These are phyloP conservation scores for Penicillium crustosum DNA, from an alignment of 2,329 filamentous ascomycete species.

Conservation along the genomic window DNA sequence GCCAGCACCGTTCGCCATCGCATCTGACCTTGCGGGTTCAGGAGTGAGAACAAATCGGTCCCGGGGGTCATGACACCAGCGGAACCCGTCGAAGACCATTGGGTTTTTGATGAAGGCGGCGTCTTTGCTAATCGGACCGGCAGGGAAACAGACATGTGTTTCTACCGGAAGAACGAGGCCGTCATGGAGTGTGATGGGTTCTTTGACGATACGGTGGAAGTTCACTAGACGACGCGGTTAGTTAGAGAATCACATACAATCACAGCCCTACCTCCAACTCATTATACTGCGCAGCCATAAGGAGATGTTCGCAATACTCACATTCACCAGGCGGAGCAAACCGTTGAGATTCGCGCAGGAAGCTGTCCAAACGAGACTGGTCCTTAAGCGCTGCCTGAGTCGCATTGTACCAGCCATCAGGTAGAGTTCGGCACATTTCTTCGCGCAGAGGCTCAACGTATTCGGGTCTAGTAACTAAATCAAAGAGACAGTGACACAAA, in stretches of 20 bases:
- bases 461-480: slow-evolving; percentile 52
- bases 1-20: not conserved
- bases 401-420: slow-evolving; percentile 27
- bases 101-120: slow-evolving; percentile 23
- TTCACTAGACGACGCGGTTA: slow-evolving; percentile 21
- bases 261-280: not conserved
- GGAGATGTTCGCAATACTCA: slow-evolving; percentile 6
- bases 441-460: slow-evolving; percentile 52
- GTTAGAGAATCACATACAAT: not conserved
- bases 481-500: slow-evolving; percentile 50
- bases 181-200: slow-evolving; percentile 26
- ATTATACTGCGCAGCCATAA: not conserved
- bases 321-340: slow-evolving; percentile 31
- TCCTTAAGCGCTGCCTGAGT: slow-evolving; percentile 21
- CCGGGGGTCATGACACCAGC: slow-evolving; percentile 26
- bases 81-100: slow-evolving; percentile 28
- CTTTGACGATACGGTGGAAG: slow-evolving; percentile 30
- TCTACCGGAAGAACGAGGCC: slow-evolving; percentile 25
- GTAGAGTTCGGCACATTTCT: slow-evolving; percentile 43
- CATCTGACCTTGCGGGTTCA: not conserved
- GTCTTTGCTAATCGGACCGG: slow-evolving; percentile 32
- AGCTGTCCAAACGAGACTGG: slow-evolving; percentile 30
- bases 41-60: slow-evolving; percentile 12
- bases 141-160: slow-evolving; percentile 32
- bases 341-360: slow-evolving; percentile 32